These are phyloP conservation scores for Sclerotiophoma versabilis DNA, from an alignment of 2,329 filamentous ascomycete species.

Conservation along the genomic window DNA sequence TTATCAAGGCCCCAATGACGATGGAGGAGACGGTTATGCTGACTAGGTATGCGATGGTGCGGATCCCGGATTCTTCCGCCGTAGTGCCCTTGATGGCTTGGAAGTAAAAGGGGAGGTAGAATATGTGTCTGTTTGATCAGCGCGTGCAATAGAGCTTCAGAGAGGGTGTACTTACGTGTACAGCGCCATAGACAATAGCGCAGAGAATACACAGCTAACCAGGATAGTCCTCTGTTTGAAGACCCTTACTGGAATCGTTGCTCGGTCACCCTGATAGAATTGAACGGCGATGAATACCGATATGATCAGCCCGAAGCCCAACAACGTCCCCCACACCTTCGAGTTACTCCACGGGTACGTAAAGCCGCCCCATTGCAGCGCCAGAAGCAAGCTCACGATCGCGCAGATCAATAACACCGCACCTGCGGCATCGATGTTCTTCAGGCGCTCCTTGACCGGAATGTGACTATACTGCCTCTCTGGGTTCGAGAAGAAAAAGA, in stretches of 20 bases:
- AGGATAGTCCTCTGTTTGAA: constrained; percentile 49
- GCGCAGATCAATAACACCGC: constrained; percentile 42
- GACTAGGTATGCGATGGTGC: constrained; percentile 45
- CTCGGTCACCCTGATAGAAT: constrained; percentile 37
- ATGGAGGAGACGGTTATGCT: constrained; percentile 37
- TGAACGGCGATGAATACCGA: constrained; percentile 53
- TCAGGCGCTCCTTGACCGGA: constrained; percentile 42
- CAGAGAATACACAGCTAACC: constrained; percentile 43
- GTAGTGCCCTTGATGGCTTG: constrained; percentile 53
- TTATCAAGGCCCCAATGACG: constrained; percentile 38
- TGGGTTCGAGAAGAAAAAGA: constrained; percentile 43
- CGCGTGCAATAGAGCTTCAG: neutral
- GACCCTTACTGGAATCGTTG: constrained; percentile 40
- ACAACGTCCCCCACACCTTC: constrained; percentile 58
- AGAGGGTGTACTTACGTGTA: constrained; percentile 37
- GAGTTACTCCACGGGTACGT: constrained; percentile 58
- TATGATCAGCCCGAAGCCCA: constrained; percentile 57
- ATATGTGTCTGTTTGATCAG: constrained; percentile 36
- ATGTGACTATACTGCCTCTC: constrained; percentile 37
- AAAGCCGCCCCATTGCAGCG: constrained; percentile 50
- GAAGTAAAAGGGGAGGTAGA: constrained; percentile 53
- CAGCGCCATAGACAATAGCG: constrained; percentile 48
- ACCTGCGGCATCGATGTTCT: constrained; percentile 48
- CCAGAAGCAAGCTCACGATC: constrained; percentile 44
- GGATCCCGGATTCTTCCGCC: constrained; percentile 48